phyloP scores from a whole-genome alignment of 495 filamentous ascomycete genomes.

The Thermothielavioides terrestris region DNA sequence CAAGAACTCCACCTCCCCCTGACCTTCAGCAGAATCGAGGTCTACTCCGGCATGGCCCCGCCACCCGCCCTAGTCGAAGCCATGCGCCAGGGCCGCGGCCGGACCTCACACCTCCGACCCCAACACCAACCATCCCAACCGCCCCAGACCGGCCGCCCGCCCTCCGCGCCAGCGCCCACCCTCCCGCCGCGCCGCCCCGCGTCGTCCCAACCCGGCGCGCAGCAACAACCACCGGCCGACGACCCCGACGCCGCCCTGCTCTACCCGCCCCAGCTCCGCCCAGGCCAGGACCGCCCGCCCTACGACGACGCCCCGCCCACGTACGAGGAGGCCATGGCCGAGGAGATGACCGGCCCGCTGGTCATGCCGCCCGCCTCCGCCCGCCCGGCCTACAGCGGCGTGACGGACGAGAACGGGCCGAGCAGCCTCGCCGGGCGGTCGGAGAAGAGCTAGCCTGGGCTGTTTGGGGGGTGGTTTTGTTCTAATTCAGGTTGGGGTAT shows the following conservation, averaged over 20 bases:
- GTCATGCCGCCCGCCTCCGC: conserved; percentile 25
- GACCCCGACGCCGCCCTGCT: too few relatives aligned
- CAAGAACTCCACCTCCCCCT: conserved; percentile 69
- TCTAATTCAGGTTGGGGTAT: neutral
- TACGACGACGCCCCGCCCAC: conserved; percentile 64
- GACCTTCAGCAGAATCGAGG: conserved; percentile 58
- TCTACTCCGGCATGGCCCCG: conserved; percentile 88
- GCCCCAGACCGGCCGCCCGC: neutral
- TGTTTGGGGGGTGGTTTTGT: neutral
- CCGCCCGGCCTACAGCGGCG: conserved; percentile 40
- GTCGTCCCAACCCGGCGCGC: neutral
- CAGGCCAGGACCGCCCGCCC: conserved; percentile 32
- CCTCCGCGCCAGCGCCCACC: conserved; percentile 7
- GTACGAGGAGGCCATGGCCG: conserved; percentile 87
- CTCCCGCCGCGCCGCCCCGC: conserved; percentile 17
- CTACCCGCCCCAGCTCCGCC: conserved; percentile 40
- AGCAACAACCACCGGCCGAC: conserved; percentile 11
- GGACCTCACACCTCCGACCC: conserved; percentile 1
- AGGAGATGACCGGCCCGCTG: conserved; percentile 47
- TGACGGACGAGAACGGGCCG: conserved; percentile 41
- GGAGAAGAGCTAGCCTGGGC: neutral
- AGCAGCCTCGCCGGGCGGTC: conserved; percentile 37
- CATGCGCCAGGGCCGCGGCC: conserved; percentile 33
- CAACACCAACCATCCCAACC: conserved; percentile 14
- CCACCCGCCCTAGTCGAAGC: conserved; percentile 65